These are phyloP conservation scores for Oryza coarctata DNA, from an alignment of 176 grass and related monocot genomes.

Conservation along the genomic window DNA sequence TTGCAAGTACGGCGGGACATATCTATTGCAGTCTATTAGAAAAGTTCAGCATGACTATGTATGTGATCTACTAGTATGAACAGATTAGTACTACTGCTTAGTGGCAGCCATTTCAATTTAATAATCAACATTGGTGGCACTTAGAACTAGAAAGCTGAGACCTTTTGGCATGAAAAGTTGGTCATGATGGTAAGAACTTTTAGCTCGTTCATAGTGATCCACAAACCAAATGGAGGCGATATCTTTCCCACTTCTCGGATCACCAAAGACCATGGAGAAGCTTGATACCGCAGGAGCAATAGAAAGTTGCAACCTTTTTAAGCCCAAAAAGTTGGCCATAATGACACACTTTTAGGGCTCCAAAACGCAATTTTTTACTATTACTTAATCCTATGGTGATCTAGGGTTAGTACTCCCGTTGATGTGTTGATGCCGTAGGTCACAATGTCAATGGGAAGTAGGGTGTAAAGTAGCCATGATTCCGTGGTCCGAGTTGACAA, in stretches of 20 bases:
- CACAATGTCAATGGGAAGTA: slow-evolving; percentile 10
- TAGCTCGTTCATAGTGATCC: slow-evolving; percentile 28
- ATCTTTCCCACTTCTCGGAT: slow-evolving; percentile 41
- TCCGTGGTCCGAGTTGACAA: slow-evolving; percentile 10
- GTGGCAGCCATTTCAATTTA: not conserved
- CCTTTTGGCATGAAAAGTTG: slow-evolving; percentile 32
- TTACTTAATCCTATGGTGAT: not conserved
- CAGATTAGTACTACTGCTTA: not conserved
- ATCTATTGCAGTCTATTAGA: not conserved
- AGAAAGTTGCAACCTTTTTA: slow-evolving; percentile 28
- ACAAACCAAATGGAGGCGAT: slow-evolving; percentile 21
- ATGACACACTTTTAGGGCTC: slow-evolving; percentile 44
- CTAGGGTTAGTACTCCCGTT: not conserved
- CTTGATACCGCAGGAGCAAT: not conserved
- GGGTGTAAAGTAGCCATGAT: slow-evolving; percentile 45
- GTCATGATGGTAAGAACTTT: slow-evolving; percentile 35
- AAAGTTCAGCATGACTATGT: not conserved
- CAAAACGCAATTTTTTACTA: slow-evolving; percentile 15
- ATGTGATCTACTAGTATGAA: not conserved
- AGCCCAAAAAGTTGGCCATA: slow-evolving; percentile 37
- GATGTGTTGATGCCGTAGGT: not conserved
- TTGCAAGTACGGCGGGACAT: slow-evolving; percentile 7
- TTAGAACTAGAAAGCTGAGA: slow-evolving; percentile 40
- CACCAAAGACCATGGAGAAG: slow-evolving; percentile 25
- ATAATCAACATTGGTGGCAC: slow-evolving; percentile 16